Conservation (phyloP, 225 moss, liverwort and hornwort species). For the Physcomitrellopsis africana region DNA sequence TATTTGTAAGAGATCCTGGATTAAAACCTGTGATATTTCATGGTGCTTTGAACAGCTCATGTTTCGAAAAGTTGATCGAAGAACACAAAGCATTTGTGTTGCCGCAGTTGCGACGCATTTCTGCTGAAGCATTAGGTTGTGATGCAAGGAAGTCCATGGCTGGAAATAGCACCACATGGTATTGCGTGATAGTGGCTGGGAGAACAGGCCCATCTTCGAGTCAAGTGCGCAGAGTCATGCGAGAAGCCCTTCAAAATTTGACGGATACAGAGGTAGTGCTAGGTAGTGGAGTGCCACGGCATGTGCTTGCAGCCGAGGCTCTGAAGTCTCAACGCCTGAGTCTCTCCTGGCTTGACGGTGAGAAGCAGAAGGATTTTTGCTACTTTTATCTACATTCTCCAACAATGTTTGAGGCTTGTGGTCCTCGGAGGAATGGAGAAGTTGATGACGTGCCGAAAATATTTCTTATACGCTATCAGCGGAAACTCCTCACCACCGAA, state of each 20-base stretch:
- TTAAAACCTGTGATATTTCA: constrained; percentile 65
- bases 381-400: constrained; percentile 80
- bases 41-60: constrained; percentile 46
- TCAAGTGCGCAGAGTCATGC: constrained; percentile 58
- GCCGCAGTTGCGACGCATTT: constrained; percentile 69
- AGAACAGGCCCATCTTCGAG: constrained; percentile 55
- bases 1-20: constrained; percentile 80
- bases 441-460: constrained; percentile 62
- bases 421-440: constrained; percentile 55
- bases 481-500: constrained; percentile 32
- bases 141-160: constrained; percentile 57
- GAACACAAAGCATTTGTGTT: constrained; percentile 70
- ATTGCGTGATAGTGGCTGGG: constrained; percentile 73
- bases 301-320: constrained; percentile 48
- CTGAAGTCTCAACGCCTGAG: constrained; percentile 56
- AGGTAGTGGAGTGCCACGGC: constrained; percentile 1
- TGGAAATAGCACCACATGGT: constrained; percentile 65
- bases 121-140: constrained; percentile 67
- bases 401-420: constrained; percentile 77
- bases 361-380: constrained; percentile 70
- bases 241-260: constrained; percentile 36
- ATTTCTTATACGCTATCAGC: constrained; percentile 69
- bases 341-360: constrained; percentile 84
- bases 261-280: constrained; percentile 2
- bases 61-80: constrained; percentile 50